phyloP scores from a whole-genome alignment of 176 grass and related monocot genomes.

The Aegilops tauschii region DNA sequence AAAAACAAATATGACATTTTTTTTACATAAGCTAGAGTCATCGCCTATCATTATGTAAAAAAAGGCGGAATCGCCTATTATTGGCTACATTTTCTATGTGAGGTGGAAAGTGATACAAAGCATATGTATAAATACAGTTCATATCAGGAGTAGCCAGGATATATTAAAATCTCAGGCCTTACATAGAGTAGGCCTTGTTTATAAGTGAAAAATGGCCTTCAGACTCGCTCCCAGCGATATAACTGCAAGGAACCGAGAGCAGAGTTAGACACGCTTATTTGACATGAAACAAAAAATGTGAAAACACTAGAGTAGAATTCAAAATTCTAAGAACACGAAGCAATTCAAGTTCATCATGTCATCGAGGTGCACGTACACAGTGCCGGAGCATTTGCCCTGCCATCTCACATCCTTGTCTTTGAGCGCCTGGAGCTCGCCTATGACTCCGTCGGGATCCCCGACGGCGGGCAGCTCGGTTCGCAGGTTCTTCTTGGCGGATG shows the following conservation, averaged over 20 bases:
- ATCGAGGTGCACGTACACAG: conserved; percentile 60
- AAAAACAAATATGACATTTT: neutral
- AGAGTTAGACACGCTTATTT: neutral
- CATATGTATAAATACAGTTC: neutral
- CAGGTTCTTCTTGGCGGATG: conserved; percentile 59
- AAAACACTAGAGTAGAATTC: neutral
- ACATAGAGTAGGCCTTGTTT: conserved; percentile 98
- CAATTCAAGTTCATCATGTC: neutral
- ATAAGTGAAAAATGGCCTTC: conserved; percentile 86
- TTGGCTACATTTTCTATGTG: neutral
- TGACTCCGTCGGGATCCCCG: conserved; percentile 41
- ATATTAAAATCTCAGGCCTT: conserved; percentile 25
- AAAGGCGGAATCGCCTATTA: neutral
- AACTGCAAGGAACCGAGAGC: conserved; percentile 41
- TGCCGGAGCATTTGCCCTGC: conserved; percentile 98
- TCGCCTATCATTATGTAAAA: neutral
- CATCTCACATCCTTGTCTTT: conserved; percentile 73
- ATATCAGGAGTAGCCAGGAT: neutral
- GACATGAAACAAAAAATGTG: neutral
- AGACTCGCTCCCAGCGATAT: conserved; percentile 83
- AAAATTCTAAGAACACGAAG: neutral
- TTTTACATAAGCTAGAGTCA: neutral
- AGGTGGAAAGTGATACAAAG: neutral
- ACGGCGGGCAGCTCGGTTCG: conserved; percentile 66
- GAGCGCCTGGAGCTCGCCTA: conserved; percentile 59